Conservation (phyloP, 2,329 filamentous ascomycete genomes). For the Elsinoe fawcettii region DNA sequence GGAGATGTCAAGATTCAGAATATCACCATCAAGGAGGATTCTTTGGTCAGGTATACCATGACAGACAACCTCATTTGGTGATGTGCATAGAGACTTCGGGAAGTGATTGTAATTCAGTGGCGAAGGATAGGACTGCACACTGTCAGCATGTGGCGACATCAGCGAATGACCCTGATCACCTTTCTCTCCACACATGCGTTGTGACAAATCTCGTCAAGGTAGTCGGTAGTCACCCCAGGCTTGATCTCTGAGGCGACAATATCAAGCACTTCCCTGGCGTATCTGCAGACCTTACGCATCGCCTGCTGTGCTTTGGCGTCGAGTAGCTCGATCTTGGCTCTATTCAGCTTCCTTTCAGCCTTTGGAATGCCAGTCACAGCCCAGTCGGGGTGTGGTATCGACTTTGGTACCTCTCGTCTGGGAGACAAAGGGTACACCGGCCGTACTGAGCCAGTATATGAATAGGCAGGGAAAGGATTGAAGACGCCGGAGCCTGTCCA, state of each 20-base stretch:
- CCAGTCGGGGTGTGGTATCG: constrained; percentile 80
- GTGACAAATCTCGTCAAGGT: constrained; percentile 89
- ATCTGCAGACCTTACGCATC: constrained; percentile 84
- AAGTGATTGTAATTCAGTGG: constrained; percentile 93
- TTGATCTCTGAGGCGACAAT: constrained; percentile 73
- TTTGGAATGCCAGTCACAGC: constrained; percentile 69
- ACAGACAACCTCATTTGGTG: constrained; percentile 93
- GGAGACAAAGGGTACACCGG: constrained; percentile 50
- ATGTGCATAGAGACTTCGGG: constrained; percentile 96
- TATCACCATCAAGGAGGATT: constrained; percentile 81
- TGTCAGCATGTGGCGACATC: not conserved
- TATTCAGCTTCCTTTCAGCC: constrained; percentile 46
- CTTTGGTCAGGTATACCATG: constrained; percentile 95
- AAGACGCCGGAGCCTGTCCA: not conserved
- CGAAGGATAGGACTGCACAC: constrained; percentile 74
- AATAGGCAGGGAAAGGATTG: constrained; percentile 17
- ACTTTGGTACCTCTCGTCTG: constrained; percentile 63
- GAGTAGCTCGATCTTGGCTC: constrained; percentile 75
- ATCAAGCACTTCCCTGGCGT: constrained; percentile 89
- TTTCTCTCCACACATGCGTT: constrained; percentile 88
- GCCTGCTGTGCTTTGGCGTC: constrained; percentile 71
- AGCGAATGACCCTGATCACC: constrained; percentile 46
- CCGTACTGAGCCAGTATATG: constrained; percentile 16
- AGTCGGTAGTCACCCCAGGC: constrained; percentile 88
- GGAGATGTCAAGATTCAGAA: constrained; percentile 92